Conservation (phyloP, 805 yeast species). For the Clavispora fructus region DNA sequence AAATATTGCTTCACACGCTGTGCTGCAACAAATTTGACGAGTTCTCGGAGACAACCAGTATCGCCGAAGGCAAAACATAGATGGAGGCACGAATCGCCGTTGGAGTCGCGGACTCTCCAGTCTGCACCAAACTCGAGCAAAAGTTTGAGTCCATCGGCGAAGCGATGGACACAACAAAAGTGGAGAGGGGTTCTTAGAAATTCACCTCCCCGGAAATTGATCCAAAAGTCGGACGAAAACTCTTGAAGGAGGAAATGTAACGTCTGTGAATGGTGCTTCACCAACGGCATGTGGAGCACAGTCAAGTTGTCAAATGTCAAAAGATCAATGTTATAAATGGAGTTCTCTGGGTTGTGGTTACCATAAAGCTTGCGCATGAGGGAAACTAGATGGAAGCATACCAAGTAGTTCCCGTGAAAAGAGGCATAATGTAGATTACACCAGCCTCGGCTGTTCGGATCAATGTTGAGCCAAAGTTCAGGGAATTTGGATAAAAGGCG, state of each 20-base stretch:
- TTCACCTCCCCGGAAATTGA: conserved; percentile 53
- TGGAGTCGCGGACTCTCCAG: conserved; percentile 21
- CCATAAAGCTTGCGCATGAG: conserved; percentile 23
- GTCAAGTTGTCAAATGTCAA: conserved; percentile 54
- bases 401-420: conserved; percentile 61
- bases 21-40: conserved; percentile 11
- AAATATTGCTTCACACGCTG: conserved; percentile 7
- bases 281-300: conserved; percentile 66
- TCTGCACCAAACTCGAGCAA: conserved; percentile 69
- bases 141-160: conserved; percentile 56
- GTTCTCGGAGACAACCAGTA: conserved; percentile 39
- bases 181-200: conserved; percentile 57
- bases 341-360: neutral
- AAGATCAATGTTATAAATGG: conserved; percentile 22
- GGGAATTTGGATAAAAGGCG: conserved; percentile 67
- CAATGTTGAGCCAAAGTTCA: conserved; percentile 60
- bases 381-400: conserved; percentile 55
- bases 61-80: conserved; percentile 58
- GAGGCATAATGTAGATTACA: conserved; percentile 78
- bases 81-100: conserved; percentile 37
- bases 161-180: conserved; percentile 56
- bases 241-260: conserved; percentile 61
- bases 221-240: conserved; percentile 37
- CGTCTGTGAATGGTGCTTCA: conserved; percentile 58
- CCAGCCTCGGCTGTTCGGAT: conserved; percentile 70